phyloP scores from a whole-genome alignment of 495 filamentous ascomycete species.

The Astrothelium macrocarpum region DNA sequence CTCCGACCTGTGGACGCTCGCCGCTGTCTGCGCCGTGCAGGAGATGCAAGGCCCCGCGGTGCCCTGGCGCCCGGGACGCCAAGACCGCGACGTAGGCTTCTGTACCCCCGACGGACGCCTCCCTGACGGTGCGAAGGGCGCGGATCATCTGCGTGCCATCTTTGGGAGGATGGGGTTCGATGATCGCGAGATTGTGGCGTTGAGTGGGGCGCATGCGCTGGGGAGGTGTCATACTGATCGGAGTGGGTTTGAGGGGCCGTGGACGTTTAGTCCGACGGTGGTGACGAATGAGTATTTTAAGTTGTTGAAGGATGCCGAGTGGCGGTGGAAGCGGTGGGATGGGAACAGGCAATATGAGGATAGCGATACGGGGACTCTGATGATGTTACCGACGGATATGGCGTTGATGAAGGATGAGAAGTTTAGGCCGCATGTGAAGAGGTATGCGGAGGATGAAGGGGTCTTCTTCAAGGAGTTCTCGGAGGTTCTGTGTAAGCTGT shows the following conservation, averaged over 20 bases:
- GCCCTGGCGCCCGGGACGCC: constrained; percentile 83
- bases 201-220: constrained; percentile 82
- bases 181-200: constrained; percentile 90
- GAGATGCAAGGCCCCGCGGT: constrained; percentile 87
- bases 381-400: constrained; percentile 96
- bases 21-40: constrained; percentile 76
- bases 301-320: constrained; percentile 83
- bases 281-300: constrained; percentile 92
- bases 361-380: constrained; percentile 70
- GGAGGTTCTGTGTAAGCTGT: constrained; percentile 66
- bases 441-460: constrained; percentile 86
- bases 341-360: constrained; percentile 82
- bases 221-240: constrained; percentile 88
- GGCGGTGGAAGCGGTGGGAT: constrained; percentile 87
- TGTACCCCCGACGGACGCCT: constrained; percentile 96
- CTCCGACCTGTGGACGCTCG: constrained; percentile 94
- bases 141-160: constrained; percentile 78
- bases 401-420: constrained; percentile 78
- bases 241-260: constrained; percentile 82
- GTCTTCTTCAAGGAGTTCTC: constrained; percentile 91
- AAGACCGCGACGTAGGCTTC: constrained; percentile 64
- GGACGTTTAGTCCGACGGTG: constrained; percentile 92
- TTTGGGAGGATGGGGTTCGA: constrained; percentile 98
- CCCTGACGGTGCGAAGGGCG: constrained; percentile 73
- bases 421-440: constrained; percentile 76